Evolutionary conservation across 495 filamentous ascomycete genomes (phyloP), one percentile per base, ranked within the genome.

Genomic region (Pseudevernia furfuracea): DNA sequence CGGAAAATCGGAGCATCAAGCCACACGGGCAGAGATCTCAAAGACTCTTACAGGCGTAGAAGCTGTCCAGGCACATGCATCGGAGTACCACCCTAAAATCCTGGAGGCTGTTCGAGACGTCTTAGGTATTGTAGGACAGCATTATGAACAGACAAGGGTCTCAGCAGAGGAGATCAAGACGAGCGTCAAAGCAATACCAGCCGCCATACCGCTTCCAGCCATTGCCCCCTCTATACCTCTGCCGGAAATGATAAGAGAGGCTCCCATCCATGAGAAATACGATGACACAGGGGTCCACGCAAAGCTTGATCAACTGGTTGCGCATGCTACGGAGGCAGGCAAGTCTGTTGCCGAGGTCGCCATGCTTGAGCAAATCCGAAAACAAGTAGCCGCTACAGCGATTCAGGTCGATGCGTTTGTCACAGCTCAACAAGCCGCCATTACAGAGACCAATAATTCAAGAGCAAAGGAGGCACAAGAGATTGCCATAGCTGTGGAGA

Each of bases 331-430:
- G 12, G 79, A 81, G 63, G 74, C 73, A 41, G 74, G 57, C 30
- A 73, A 77, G n/a, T 76, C 76, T n/a, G 72, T 77, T 49, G 78
- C 74, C 14, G 85, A 90, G 66, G 84, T 87, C 60, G 87, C 88
- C 65, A 88, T 90, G 58, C 82, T 99, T 12, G 90, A 96, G 68
- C 83, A 91, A 70, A 93, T 97, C 67, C 91, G 96, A 71, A 81
- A 88, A 69, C 88, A 96, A 66, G 91, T 99, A 52, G 86, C 89
- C 72, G 79, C 85, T 53, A 96, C 90, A n/a, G 88, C 93, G 0
- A 85, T 84, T 30, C 89, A 90, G 70, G 87, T 99, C 68, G 86
- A 86, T n/a, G 84, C 87, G 48, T 96, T 97, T 76, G 83, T 97
- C 44, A 81, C 85, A 14, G 80, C 82, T 4, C 94, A 97, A 72